These are phyloP conservation scores for Candida endomychidarum DNA, from an alignment of 805 yeast species.

Conservation along the genomic window DNA sequence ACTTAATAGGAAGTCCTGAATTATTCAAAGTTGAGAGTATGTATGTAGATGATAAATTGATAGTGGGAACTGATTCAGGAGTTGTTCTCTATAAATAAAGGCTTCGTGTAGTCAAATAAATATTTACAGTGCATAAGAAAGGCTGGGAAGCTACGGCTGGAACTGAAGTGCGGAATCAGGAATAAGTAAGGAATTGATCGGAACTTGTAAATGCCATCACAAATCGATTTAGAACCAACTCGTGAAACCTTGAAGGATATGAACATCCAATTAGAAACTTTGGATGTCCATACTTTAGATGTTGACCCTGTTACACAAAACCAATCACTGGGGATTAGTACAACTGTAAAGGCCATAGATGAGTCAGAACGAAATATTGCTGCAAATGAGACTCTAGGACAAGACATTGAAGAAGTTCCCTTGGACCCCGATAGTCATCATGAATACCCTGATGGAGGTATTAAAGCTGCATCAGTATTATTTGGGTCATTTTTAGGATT, in stretches of 20 bases:
- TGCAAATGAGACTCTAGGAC: not conserved
- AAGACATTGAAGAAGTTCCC: not conserved
- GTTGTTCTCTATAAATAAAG: slow-evolving; percentile 4
- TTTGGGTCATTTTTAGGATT: slow-evolving; percentile 27
- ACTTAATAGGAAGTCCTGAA: slow-evolving; percentile 27
- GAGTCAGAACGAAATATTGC: too few relatives aligned
- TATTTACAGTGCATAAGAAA: too few relatives aligned
- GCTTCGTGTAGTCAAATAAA: too few relatives aligned
- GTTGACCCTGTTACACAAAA: too few relatives aligned
- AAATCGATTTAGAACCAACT: too few relatives aligned
- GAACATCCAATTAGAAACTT: not conserved
- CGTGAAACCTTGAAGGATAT: too few relatives aligned
- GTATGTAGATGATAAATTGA: slow-evolving; percentile 8
- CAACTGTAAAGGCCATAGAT: too few relatives aligned
- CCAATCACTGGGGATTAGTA: too few relatives aligned
- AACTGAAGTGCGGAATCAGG: slow-evolving; percentile 1
- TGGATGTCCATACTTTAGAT: too few relatives aligned
- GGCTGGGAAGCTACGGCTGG: too few relatives aligned
- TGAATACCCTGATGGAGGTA: slow-evolving; percentile 27
- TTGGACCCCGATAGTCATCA: not conserved
- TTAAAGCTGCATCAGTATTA: slow-evolving; percentile 23
- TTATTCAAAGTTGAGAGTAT: slow-evolving; percentile 20
- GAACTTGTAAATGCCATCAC: too few relatives aligned
- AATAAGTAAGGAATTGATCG: not conserved
- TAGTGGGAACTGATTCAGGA: slow-evolving; percentile 16